Evolutionary conservation across 257 asterid species (phyloP).

Genomic region (Jacaranda copaia): DNA sequence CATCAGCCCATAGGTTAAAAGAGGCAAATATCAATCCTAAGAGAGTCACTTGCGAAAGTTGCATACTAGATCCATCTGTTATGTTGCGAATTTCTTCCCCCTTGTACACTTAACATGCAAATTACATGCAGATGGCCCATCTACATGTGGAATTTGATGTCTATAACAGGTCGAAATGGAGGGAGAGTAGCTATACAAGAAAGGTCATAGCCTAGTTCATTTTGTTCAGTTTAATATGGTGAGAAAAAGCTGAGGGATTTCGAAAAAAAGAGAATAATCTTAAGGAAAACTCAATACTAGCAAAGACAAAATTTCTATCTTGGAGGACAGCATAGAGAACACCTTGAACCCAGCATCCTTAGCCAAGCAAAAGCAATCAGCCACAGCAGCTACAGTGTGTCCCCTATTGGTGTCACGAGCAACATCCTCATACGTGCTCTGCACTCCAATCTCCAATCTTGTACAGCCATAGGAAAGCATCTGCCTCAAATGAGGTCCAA

Average conservation of each 20-base stretch:
- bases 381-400: slow-evolving; percentile 98
- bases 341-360: slow-evolving; percentile 99
- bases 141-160: neutral
- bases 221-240: slow-evolving; percentile 13
- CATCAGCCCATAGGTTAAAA: too few species aligned
- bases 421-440: slow-evolving; percentile 98
- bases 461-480: slow-evolving; percentile 98
- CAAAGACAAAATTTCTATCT: slow-evolving; percentile 1
- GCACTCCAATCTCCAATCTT: slow-evolving; percentile 97
- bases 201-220: neutral
- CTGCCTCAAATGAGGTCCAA: slow-evolving; percentile 98
- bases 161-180: neutral
- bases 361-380: slow-evolving; percentile 98
- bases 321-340: slow-evolving; percentile 28
- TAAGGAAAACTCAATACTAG: too few species aligned
- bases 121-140: slow-evolving; percentile 1
- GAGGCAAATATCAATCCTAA: too few species aligned
- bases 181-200: neutral
- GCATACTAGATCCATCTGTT: neutral
- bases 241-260: neutral
- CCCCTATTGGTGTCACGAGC: slow-evolving; percentile 99
- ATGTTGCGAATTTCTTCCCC: neutral
- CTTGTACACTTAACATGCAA: neutral
- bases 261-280: neutral
- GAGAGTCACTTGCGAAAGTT: too few species aligned